Conservation (phyloP, 2,329 filamentous ascomycete species). For the Orbilia oligospora region DNA sequence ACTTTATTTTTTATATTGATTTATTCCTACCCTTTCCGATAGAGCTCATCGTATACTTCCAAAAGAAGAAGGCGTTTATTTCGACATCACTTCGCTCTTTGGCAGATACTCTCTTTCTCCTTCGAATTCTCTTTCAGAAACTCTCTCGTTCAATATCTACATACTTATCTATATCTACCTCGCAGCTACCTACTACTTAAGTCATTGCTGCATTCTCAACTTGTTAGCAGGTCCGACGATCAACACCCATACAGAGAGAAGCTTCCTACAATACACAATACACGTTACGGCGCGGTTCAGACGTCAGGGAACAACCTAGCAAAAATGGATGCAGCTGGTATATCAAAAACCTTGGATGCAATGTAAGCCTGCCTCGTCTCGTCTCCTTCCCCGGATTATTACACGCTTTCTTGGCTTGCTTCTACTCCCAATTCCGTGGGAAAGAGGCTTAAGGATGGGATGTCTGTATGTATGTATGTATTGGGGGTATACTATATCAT, state of each 20-base stretch:
- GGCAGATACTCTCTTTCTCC: neutral
- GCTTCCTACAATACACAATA: neutral
- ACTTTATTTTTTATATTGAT: neutral
- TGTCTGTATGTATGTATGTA: neutral
- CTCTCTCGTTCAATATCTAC: neutral
- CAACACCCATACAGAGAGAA: constrained; percentile 30
- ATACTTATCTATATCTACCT: neutral
- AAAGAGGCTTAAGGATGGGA: neutral
- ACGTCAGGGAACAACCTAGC: constrained; percentile 26
- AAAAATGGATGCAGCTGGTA: constrained; percentile 57
- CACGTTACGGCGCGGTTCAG: constrained; percentile 3
- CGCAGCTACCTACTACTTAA: neutral
- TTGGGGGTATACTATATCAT: constrained; percentile 5
- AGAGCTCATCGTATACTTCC: constrained; percentile 22
- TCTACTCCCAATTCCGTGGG: constrained; percentile 25
- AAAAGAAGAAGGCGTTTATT: constrained; percentile 25
- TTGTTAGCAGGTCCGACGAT: constrained; percentile 24
- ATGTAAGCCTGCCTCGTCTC: constrained; percentile 44
- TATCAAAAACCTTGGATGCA: constrained; percentile 60
- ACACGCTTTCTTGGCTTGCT: constrained; percentile 19
- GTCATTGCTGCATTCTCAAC: neutral
- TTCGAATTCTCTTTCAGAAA: neutral
- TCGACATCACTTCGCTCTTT: neutral
- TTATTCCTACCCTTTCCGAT: neutral
- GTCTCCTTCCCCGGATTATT: constrained; percentile 19